Conservation (phyloP, 1,284 basidiomycete species). For the Marasmius fiardii region DNA sequence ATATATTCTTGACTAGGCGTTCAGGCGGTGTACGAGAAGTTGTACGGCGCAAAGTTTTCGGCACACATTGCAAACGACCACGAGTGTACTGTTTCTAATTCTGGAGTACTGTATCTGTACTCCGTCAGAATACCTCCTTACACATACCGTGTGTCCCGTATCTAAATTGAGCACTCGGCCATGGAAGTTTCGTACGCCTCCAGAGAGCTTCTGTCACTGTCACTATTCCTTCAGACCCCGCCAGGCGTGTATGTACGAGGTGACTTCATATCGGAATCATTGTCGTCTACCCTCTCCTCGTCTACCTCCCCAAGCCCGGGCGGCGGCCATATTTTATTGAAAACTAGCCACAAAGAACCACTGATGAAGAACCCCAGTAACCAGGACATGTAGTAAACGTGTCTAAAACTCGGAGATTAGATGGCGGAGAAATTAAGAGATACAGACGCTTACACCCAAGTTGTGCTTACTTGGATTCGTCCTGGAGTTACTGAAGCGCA, state of each 20-base stretch:
- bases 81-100: no score
- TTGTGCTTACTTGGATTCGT: conserved; percentile 17
- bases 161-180: no score
- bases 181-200: no score
- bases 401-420: conserved; percentile 13
- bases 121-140: no score
- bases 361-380: conserved; percentile 25
- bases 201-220: no score
- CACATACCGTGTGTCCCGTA: no score
- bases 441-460: conserved; percentile 23
- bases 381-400: conserved; percentile 28
- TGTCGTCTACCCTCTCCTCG: conserved; percentile 5
- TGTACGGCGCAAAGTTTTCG: no score
- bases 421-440: background rate
- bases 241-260: background rate
- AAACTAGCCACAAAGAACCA: conserved; percentile 18
- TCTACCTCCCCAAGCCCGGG: conserved; percentile 24
- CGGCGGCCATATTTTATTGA: conserved; percentile 24
- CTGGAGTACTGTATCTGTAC: no score
- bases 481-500: conserved; percentile 20
- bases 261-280: background rate
- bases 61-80: no score
- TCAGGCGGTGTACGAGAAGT: no score
- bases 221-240: background rate
- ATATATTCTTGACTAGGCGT: no score